Evolutionary conservation across 225 moss, liverwort and hornwort species (phyloP), one percentile per base, ranked within the genome.

Genomic region (Pseudoscleropodium purum): DNA sequence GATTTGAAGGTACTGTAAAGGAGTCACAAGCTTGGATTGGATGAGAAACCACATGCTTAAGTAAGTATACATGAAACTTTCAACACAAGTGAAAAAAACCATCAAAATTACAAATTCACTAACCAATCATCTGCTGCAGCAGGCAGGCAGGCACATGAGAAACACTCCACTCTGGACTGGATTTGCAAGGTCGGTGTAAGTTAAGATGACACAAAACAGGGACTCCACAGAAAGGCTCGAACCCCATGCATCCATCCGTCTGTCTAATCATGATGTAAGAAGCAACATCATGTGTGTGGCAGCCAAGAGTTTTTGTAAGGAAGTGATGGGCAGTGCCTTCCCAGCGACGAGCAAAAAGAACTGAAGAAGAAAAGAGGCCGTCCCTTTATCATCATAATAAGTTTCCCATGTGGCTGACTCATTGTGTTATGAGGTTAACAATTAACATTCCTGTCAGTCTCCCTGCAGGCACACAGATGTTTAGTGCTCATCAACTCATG

Each of bases 401-500:
- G 86, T 70, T 90, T 43, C 83, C 88, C 88, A 92, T 88, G 92
- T 86, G 88, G 65, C 45, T 34, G 65, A 61, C 80, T 73, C 74
- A 49, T 74, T 84, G 75, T 57, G 85, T 72, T 64, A 72, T 78
- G 88, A 87, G 59, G 78, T 39, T 43, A 33, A 25, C 66, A 79
- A 65, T 88, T 78, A 69, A 68, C 80, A 67, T 84, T 75, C 81
- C 23, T 87, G 91, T 87, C 91, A 91, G 87, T 25, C 7, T 18
- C 61, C 68, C 61, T 45, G 74, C 74, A 45, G 47, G 9, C 49
- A 76, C 8, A 52, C 72, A 68, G 82, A 84, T 89, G 87, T 89
- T 87, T 84, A 80, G 89, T 89, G 86, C 87, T 77, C 76, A 76
- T 85, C 62, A 70, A 77, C 68, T 76, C 73, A 84, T 56, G 34